phyloP scores from a whole-genome alignment of 495 filamentous ascomycete species.

The Hyaloscypha finlandica region DNA sequence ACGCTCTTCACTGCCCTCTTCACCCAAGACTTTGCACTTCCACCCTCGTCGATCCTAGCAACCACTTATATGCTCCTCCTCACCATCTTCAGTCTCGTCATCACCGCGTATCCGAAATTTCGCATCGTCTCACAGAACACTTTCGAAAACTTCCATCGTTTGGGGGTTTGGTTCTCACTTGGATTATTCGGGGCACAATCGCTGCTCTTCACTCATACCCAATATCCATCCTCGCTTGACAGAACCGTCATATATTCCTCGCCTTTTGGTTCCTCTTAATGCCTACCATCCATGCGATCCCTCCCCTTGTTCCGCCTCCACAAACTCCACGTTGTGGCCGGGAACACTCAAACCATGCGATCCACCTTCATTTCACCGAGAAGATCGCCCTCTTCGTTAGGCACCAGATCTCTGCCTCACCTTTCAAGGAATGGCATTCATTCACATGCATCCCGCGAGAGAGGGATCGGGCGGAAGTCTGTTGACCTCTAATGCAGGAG shows the following conservation, averaged over 20 bases:
- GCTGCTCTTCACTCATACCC: conserved; percentile 38
- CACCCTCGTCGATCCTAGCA: conserved; percentile 31
- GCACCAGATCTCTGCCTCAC: conserved; percentile 55
- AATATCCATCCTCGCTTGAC: conserved; percentile 21
- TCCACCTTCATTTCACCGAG: conserved; percentile 70
- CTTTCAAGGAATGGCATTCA: conserved; percentile 76
- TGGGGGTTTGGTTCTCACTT: conserved; percentile 62
- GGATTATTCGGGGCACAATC: conserved; percentile 60
- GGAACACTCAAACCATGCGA: conserved; percentile 70
- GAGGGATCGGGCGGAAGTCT: conserved; percentile 57
- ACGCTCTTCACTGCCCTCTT: conserved; percentile 45
- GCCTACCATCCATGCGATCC: conserved; percentile 59
- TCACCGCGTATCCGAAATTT: conserved; percentile 52
- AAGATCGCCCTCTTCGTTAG: conserved; percentile 56
- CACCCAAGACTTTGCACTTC: conserved; percentile 45
- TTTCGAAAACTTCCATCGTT: conserved; percentile 70
- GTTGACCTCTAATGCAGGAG: conserved; percentile 61
- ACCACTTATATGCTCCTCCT: conserved; percentile 45
- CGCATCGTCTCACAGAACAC: conserved; percentile 59
- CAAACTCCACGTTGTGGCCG: conserved; percentile 58
- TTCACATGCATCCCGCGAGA: conserved; percentile 73
- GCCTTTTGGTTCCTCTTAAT: conserved; percentile 69
- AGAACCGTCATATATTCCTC: conserved; percentile 53
- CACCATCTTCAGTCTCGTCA: conserved; percentile 45
- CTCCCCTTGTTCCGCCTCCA: conserved; percentile 72